Evolutionary conservation across 306 rosid genomes (phyloP).

Genomic region (Lathyrus aphaca): DNA sequence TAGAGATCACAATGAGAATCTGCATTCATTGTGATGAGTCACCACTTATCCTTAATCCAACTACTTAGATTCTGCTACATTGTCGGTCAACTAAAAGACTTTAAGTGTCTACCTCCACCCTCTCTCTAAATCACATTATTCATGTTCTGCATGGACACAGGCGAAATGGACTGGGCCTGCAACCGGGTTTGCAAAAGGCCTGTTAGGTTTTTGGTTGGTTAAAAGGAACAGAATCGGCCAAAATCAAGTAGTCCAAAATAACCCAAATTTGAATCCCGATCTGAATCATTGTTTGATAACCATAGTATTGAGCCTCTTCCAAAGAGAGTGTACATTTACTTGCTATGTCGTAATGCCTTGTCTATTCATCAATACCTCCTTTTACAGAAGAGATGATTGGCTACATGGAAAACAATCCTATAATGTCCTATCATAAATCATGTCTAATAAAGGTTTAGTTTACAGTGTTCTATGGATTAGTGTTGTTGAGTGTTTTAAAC

Average conservation of each 20-base stretch:
- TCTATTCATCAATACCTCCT: neutral
- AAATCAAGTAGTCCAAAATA: neutral
- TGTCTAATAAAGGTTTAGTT: too few relatives aligned
- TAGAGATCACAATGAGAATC: neutral
- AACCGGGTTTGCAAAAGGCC: neutral
- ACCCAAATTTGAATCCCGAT: conserved; percentile 1
- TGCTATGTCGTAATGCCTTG: conserved; percentile 1
- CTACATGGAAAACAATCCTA: neutral
- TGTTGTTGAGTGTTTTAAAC: neutral
- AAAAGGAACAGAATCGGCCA: neutral
- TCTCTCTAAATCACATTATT: too few relatives aligned
- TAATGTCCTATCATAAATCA: too few relatives aligned
- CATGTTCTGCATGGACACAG: neutral
- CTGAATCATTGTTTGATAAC: neutral
- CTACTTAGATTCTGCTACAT: too few relatives aligned
- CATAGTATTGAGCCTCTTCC: conserved; percentile 8
- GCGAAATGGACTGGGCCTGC: neutral
- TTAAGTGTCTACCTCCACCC: too few relatives aligned
- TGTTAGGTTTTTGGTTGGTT: neutral
- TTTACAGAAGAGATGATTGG: conserved; percentile 3
- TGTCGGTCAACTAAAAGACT: too few relatives aligned
- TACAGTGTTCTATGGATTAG: neutral
- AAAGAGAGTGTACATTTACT: conserved; percentile 19
- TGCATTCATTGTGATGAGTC: neutral
- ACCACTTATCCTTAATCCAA: too few relatives aligned